A percentile compares a stretch with the other conserved stretches of the same genome.
Evolutionary conservation across 1,284 basidiomycete genomes (phyloP).

Genomic region (Sporisorium reilianum): DNA sequence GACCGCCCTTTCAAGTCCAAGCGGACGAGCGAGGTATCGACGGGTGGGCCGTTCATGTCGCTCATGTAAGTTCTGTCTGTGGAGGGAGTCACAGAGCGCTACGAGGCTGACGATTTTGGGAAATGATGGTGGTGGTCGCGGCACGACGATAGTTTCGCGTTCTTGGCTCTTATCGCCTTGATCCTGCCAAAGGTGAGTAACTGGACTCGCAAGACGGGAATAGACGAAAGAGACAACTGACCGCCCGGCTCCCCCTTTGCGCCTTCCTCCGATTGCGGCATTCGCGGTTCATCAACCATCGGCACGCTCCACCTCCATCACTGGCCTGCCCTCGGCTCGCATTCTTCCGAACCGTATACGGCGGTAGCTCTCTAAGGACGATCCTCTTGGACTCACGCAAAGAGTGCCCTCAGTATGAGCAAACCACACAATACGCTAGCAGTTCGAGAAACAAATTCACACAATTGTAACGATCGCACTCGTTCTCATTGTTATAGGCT

Average conservation of each 20-base stretch:
- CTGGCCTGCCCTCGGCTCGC: background rate
- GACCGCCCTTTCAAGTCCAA: constrained; percentile 51
- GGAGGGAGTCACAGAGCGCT: too few relatives aligned
- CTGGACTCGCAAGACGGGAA: background rate
- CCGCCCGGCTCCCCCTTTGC: background rate
- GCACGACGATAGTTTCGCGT: constrained; percentile 22
- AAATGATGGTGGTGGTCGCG: background rate
- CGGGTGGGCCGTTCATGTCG: constrained; percentile 43
- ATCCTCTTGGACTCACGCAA: constrained; percentile 29
- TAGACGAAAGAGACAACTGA: background rate
- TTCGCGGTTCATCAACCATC: background rate
- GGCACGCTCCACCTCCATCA: background rate
- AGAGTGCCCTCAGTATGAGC: background rate
- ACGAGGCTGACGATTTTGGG: background rate
- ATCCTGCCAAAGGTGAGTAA: constrained; percentile 43
- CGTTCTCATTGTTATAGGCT: too few relatives aligned
- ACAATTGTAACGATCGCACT: too few relatives aligned
- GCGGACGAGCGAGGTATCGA: constrained; percentile 29
- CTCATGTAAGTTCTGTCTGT: constrained; percentile 22
- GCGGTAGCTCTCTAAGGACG: constrained; percentile 25
- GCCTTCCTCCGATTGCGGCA: background rate
- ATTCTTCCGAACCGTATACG: too few relatives aligned
- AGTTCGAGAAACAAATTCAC: too few relatives aligned
- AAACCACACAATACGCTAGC: background rate
- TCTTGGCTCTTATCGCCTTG: constrained; percentile 38